Base-by-base conservation (phyloP, 2,329 filamentous ascomycete genomes). In the Anthostomella pinea region DNA sequence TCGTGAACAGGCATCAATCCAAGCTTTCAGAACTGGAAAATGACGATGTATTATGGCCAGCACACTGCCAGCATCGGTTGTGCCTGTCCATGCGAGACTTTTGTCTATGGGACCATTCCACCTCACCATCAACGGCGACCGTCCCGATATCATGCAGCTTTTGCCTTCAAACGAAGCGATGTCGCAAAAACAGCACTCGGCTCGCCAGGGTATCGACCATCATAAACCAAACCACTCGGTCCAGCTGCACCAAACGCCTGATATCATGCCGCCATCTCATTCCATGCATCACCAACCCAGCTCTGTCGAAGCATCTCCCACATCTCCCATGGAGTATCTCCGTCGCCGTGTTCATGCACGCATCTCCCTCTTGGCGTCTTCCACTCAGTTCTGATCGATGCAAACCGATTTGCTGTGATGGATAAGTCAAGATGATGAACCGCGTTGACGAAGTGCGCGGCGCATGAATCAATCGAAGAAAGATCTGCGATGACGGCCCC, bases 171-270 rank as follows among this genome's bases (percentile, higher is more conserved):
- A 29, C 30, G 13, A 32, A 19, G 20, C 14, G 30, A 38, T 30
- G n/a, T 18, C 30, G 30, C 23, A 17, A 39, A 38, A 36, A 19
- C 21, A 19, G 27, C 34, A 33, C 30, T 26, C 30, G 33, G 41
- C 26, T 33, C 33, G 21, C 36, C 19, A 22, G 50, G 53, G 51
- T 56, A 57, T 56, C 49, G 41, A 46, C 13, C 37, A 39, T 26
- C 22, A 24, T 29, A 33, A 41, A 48, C 43, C 41, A 45, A 49
- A 52, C 53, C 49, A 54, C 52, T 54, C 47, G 49, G 51, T 50
- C 50, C 41, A 50, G 45, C 31, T 49, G 46, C 45, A 38, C 47
- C 46, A 32, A 50, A 53, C 44, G 43, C 51, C 49, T 39, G 31
- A 34, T 26, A 33, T 28, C 19, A 34, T 41, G 36, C 39, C 25